Evolutionary conservation across 2,329 filamentous ascomycete genomes (phyloP).

Genomic region (Raffaelea arxii): DNA sequence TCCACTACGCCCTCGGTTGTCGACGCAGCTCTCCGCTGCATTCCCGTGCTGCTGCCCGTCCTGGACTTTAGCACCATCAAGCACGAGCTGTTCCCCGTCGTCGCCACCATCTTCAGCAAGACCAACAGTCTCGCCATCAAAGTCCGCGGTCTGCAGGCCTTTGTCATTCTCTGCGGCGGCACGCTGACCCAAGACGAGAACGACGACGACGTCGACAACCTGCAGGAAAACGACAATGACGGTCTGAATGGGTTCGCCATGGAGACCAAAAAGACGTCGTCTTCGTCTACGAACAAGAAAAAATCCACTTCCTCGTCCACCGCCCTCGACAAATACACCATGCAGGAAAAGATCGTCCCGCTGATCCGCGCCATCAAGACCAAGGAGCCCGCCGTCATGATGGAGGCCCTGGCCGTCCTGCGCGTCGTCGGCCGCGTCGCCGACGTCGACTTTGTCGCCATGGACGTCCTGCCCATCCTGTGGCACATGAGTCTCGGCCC

Average conservation of each 20-base stretch:
- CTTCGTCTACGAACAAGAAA: slow-evolving; percentile 57
- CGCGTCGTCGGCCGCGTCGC: slow-evolving; percentile 71
- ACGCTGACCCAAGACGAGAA: slow-evolving; percentile 22
- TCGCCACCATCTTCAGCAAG: slow-evolving; percentile 82
- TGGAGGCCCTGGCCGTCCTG: slow-evolving; percentile 79
- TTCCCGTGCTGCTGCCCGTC: slow-evolving; percentile 73
- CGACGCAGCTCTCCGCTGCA: slow-evolving; percentile 69
- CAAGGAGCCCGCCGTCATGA: slow-evolving; percentile 95
- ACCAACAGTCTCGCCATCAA: slow-evolving; percentile 94
- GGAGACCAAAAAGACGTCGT: slow-evolving; percentile 49
- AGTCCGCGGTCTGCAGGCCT: slow-evolving; percentile 80
- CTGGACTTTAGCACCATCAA: slow-evolving; percentile 96
- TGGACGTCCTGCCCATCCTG: slow-evolving; percentile 80
- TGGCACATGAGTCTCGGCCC: slow-evolving; percentile 91
- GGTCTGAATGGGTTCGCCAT: slow-evolving; percentile 64
- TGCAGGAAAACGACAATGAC: slow-evolving; percentile 48
- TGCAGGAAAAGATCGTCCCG: slow-evolving; percentile 94
- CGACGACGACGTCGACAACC: slow-evolving; percentile 28
- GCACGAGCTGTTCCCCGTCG: slow-evolving; percentile 88
- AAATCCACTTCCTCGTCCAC: slow-evolving; percentile 60
- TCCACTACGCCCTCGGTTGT: slow-evolving; percentile 83
- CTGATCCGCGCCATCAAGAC: slow-evolving; percentile 90
- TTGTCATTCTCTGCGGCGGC: slow-evolving; percentile 82
- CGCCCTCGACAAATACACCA: slow-evolving; percentile 92
- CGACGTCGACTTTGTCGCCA: slow-evolving; percentile 83